Conservation (phyloP, 495 filamentous ascomycete genomes). For the Oidiodendron maius region DNA sequence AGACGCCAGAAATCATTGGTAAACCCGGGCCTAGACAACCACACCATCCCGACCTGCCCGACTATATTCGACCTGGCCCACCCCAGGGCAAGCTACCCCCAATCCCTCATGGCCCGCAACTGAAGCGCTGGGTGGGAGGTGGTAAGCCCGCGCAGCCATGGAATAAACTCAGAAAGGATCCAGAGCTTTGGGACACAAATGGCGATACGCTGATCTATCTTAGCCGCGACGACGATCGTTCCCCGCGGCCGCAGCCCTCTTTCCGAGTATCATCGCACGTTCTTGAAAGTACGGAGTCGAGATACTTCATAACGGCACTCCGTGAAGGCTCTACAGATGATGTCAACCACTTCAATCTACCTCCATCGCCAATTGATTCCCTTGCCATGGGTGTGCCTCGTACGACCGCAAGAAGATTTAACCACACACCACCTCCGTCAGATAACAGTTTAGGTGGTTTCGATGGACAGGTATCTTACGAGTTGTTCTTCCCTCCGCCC, state of each 20-base stretch:
- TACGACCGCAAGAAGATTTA: slow-evolving; percentile 2
- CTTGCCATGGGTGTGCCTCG: slow-evolving; percentile 25
- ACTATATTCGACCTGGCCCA: neutral
- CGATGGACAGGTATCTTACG: slow-evolving; percentile 49
- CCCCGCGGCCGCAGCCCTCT: slow-evolving; percentile 42
- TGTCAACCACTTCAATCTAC: slow-evolving; percentile 27
- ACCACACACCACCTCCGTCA: slow-evolving; percentile 33
- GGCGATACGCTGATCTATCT: slow-evolving; percentile 59
- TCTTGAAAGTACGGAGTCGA: slow-evolving; percentile 48
- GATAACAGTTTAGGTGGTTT: slow-evolving; percentile 35
- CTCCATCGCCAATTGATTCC: slow-evolving; percentile 37
- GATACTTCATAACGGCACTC: slow-evolving; percentile 43
- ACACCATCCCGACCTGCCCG: neutral
- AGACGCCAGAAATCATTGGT: no score
- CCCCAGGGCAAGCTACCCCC: slow-evolving; percentile 13
- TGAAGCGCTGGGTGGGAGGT: slow-evolving; percentile 46
- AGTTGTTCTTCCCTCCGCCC: slow-evolving; percentile 51
- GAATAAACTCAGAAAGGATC: slow-evolving; percentile 52
- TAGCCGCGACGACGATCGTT: slow-evolving; percentile 30
- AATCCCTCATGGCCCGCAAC: slow-evolving; percentile 25
- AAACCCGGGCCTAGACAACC: neutral
- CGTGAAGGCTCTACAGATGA: slow-evolving; percentile 33
- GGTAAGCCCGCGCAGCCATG: slow-evolving; percentile 42
- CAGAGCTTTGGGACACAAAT: slow-evolving; percentile 56
- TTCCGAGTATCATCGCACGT: slow-evolving; percentile 52